Evolutionary conservation across 371 early-diverging fungal species (phyloP).

Genomic region (Lichtheimia corymbifera): DNA sequence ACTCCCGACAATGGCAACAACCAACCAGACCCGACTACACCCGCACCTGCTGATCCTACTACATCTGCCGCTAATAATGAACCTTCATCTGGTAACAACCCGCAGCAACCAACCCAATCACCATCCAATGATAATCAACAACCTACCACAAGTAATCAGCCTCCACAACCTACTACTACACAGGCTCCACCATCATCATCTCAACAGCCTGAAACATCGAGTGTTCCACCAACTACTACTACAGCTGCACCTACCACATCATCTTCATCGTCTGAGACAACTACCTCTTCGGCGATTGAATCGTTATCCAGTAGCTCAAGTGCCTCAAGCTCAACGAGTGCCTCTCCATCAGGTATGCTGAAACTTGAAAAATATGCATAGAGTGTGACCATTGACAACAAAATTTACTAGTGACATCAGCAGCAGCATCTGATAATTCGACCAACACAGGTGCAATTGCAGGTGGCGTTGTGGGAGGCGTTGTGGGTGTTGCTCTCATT

Average conservation of each 20-base stretch:
- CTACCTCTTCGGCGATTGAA: neutral
- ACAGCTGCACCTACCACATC: neutral
- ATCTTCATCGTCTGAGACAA: neutral
- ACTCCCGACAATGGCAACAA: no score
- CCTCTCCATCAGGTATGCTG: neutral
- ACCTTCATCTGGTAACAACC: no score
- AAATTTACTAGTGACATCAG: neutral
- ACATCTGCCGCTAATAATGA: no score
- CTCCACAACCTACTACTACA: neutral
- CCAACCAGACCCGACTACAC: no score
- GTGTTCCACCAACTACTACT: neutral
- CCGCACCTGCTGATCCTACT: no score
- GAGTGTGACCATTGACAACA: neutral
- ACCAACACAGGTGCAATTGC: slow-evolving; percentile 19
- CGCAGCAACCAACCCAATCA: neutral
- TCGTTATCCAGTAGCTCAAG: neutral
- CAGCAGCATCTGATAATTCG: neutral
- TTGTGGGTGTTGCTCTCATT: slow-evolving; percentile 13
- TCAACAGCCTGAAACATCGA: neutral
- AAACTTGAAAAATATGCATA: neutral
- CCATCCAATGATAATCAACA: neutral
- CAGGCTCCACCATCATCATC: neutral
- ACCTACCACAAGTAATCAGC: neutral
- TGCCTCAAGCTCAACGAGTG: neutral
- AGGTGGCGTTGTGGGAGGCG: slow-evolving; percentile 18